Percentiles rank a stretch among this genome's conserved stretches.
Evolutionary conservation across 371 early-diverging fungal species (phyloP).

Genomic region (Thermomucor indicae-seudaticae): DNA sequence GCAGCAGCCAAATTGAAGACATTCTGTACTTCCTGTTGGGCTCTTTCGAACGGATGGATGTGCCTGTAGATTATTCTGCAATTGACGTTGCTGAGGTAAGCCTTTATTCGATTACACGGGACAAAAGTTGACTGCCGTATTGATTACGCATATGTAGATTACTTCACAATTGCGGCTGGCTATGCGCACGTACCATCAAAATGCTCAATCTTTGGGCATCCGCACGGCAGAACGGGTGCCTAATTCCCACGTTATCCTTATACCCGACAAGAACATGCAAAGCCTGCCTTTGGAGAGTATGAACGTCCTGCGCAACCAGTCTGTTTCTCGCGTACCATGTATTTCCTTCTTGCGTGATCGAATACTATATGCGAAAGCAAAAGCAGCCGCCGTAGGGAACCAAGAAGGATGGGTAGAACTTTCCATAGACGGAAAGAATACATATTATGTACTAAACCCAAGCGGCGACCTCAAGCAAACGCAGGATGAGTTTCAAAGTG

Average conservation of each 20-base stretch:
- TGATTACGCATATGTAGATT: slow-evolving; percentile 8
- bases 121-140: not conserved
- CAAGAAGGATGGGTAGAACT: slow-evolving; percentile 33
- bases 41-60: slow-evolving; percentile 51
- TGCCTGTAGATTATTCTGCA: slow-evolving; percentile 42
- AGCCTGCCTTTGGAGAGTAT: slow-evolving; percentile 85
- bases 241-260: slow-evolving; percentile 68
- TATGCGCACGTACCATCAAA: slow-evolving; percentile 22
- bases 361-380: slow-evolving; percentile 34
- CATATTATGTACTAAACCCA: slow-evolving; percentile 89
- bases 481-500: slow-evolving; percentile 65
- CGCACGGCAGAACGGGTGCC: slow-evolving; percentile 14
- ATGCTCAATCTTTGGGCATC: slow-evolving; percentile 8
- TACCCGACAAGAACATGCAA: slow-evolving; percentile 80
- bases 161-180: slow-evolving; percentile 9
- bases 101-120: not conserved
- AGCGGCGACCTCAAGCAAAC: slow-evolving; percentile 81
- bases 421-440: slow-evolving; percentile 44
- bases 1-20: slow-evolving; percentile 58
- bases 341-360: slow-evolving; percentile 70
- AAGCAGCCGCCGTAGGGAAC: slow-evolving; percentile 3
- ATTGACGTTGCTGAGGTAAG: slow-evolving; percentile 53
- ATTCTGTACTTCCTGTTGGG: slow-evolving; percentile 67
- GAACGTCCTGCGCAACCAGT: slow-evolving; percentile 59
- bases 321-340: slow-evolving; percentile 82